Evolutionary conservation across 2,329 filamentous ascomycete genomes (phyloP).

Genomic region (Trichoderma lentiforme): DNA sequence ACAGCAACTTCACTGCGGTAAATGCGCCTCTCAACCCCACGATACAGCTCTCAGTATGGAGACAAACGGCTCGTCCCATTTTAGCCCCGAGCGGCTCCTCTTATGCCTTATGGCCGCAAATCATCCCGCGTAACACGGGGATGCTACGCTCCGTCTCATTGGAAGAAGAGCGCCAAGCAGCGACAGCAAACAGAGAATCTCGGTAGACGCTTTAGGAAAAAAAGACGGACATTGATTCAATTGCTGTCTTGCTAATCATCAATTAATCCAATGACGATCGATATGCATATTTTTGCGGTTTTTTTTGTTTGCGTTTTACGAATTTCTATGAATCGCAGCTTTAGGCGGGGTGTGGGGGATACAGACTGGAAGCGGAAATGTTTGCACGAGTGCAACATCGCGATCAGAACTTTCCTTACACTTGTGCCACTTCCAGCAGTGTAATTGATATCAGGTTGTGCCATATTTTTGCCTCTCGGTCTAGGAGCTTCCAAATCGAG

Average conservation of each 20-base stretch:
- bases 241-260: background rate
- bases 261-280: background rate
- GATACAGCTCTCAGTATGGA: no score
- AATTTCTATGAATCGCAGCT: background rate
- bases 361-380: background rate
- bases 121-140: constrained; percentile 5
- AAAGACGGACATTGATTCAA: background rate
- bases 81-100: background rate
- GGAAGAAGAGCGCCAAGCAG: background rate
- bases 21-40: background rate
- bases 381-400: background rate
- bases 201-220: constrained; percentile 9
- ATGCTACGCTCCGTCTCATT: constrained; percentile 4
- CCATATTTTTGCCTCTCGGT: no score
- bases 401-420: background rate
- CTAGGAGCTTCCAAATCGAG: background rate
- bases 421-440: background rate
- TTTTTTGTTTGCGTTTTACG: background rate
- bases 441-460: background rate
- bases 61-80: constrained; percentile 15
- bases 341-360: background rate
- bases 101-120: background rate
- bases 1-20: background rate
- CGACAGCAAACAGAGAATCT: background rate
- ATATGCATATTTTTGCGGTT: background rate